phyloP scores from a whole-genome alignment of 768 basidiomycete genomes.

The Phylloporus rhodoxanthus region DNA sequence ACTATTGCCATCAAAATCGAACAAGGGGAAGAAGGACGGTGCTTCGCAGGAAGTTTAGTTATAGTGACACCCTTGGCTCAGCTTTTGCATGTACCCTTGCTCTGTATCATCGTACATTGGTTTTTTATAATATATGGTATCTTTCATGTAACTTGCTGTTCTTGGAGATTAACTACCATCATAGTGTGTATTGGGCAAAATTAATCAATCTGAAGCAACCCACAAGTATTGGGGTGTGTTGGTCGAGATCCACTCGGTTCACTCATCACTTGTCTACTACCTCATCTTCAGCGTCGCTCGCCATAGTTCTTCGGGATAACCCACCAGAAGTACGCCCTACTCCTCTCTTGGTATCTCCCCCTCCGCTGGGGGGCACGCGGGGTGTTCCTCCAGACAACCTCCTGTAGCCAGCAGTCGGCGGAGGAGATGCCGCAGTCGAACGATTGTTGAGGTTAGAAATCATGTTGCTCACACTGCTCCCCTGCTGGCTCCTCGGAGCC shows the following conservation, averaged over 20 bases:
- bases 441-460: slow-evolving; percentile 54
- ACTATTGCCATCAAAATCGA: slow-evolving; percentile 40
- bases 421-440: slow-evolving; percentile 33
- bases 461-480: slow-evolving; percentile 47
- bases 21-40: slow-evolving; percentile 45
- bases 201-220: neutral
- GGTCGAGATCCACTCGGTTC: neutral
- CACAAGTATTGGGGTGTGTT: neutral
- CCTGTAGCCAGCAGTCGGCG: slow-evolving; percentile 38
- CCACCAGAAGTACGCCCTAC: slow-evolving; percentile 43
- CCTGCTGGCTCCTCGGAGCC: slow-evolving; percentile 38
- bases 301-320: slow-evolving; percentile 72
- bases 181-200: neutral
- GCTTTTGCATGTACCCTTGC: slow-evolving; percentile 6
- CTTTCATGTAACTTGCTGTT: slow-evolving; percentile 16
- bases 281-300: slow-evolving; percentile 78
- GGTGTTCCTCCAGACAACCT: slow-evolving; percentile 39
- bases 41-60: slow-evolving; percentile 46
- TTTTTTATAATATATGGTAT: slow-evolving; percentile 29
- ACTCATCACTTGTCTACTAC: slow-evolving; percentile 37
- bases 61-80: neutral
- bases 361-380: slow-evolving; percentile 8
- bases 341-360: slow-evolving; percentile 30
- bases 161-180: neutral
- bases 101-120: slow-evolving; percentile 23